phyloP scores from a whole-genome alignment of 179 eudicot species.

The Carnegiea gigantea region DNA sequence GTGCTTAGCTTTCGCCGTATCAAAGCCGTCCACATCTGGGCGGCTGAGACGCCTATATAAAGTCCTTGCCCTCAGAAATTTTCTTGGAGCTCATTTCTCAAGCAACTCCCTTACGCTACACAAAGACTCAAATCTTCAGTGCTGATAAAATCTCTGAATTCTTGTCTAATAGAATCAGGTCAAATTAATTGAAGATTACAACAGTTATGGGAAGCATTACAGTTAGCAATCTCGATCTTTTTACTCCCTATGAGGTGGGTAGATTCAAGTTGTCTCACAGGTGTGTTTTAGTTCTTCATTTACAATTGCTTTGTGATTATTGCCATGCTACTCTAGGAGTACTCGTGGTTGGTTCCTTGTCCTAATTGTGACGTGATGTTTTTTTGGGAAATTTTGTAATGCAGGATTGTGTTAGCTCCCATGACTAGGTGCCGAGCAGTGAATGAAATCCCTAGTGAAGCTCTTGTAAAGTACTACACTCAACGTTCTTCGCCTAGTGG shows the following conservation, averaged over 20 bases:
- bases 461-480: constrained; percentile 39
- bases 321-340: neutral
- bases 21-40: neutral
- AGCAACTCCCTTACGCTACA: neutral
- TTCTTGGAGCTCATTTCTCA: neutral
- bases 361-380: neutral
- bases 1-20: neutral
- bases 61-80: neutral
- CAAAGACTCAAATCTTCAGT: neutral
- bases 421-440: neutral
- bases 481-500: constrained; percentile 61
- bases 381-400: neutral
- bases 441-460: neutral
- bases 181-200: too few species aligned
- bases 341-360: neutral
- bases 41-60: neutral
- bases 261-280: neutral
- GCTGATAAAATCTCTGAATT: too few species aligned
- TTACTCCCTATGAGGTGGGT: neutral
- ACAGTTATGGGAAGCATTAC: neutral
- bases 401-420: neutral
- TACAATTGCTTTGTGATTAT: neutral
- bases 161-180: too few species aligned
- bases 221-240: neutral
- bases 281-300: neutral